Base-by-base conservation (phyloP, 140 eudicot species). In the Stevia rebaudiana region DNA sequence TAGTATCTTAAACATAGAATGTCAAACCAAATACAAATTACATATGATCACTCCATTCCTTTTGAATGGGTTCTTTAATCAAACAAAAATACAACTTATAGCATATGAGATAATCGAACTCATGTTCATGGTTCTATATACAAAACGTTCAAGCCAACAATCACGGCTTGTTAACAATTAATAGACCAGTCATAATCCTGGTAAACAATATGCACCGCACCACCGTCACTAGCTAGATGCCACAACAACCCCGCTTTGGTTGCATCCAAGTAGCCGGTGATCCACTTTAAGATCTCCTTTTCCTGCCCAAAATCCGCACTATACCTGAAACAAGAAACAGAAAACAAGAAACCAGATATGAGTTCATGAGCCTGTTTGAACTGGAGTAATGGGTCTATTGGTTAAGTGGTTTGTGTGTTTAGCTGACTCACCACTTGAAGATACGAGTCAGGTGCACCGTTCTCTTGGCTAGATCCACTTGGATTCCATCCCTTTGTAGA, bases 301-400 rank as follows among this genome's bases (percentile, higher is more conserved):
- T 92, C 98, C 43, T 77, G 76, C 52, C 98, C 98, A 69, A 92
- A 92, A 78, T 92, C 98, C 0, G 66, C 83, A 69, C 81, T 83
- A 65, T 67, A 92, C 98, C 98, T 92, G 94, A 58, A n/a, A 53
- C 25, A 31, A 65, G 30, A 24, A 30, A 56, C 25, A 31, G 59
- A 22, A 24, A 30, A 56, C 25, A 31, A 65, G 30, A 24, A 30
- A 56, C 63, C 36, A 37, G 6, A 18, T 2, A 13, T 56, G 31
- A 56, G 61, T 21, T 1, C 1, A 11, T 9, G 47, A 53, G 66
- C 11, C 3, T 49, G 1, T 21, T 54, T 28, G 16, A 10, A 2
- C 10, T 15, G 8, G 70, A 58, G 12, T 43, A 62, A 25, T 33
- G 40, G 8, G 70, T 50, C 9, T 43, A 62, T 17, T 33, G 40